Base-by-base conservation (phyloP, 176 grass and related monocot genomes). In the Pharus latifolius region DNA sequence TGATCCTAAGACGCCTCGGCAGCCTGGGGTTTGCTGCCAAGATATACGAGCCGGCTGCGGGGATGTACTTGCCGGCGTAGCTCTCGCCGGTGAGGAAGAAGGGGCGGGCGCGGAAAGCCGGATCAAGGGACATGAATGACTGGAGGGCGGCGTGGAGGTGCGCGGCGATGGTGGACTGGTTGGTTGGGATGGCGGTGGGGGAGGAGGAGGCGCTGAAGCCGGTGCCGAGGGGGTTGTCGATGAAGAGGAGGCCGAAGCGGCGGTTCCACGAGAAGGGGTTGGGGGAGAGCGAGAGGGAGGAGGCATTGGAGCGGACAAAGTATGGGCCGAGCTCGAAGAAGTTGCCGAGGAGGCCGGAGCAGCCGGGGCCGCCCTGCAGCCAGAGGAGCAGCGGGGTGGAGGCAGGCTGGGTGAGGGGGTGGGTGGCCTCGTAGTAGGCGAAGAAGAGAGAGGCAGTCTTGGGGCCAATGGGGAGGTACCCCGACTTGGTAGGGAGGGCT, bases 341-440 rank as follows among this genome's bases (percentile, higher is more conserved):
- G 61, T 81, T 87, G 59, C 84, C 67, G 22, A 81, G 19, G 45
- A 69, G 41, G 29, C 79, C 82, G 26, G 88, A 84, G 67, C 71
- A 74, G 20, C 88, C 88, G 7, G 84, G 84, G 7, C 84, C 88
- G 40, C 88, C 88, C 34, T 84, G 72, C 32, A 92, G 80, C 88
- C 88, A 87, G 19, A 88, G 35, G 19, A 88, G 71, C 9, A 84
- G 29, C 13, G 84, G 88, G 23, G 84, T 80, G 10, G 53, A 32
- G 13, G 46, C 2, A 4, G 60, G 75, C 20, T 51, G 24, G 22
- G 67, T 32, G 3, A 81, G 14, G 14, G 67, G 72, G 2, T 52
- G 12, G 29, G 67, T 51, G 42, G 80, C 88, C 60, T 91, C 88
- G 82, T 91, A 84, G 71, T 81, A 87, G 7, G 65, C 84, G 64